phyloP scores from a whole-genome alignment of 768 basidiomycete species.

The Dioszegia crocea region DNA sequence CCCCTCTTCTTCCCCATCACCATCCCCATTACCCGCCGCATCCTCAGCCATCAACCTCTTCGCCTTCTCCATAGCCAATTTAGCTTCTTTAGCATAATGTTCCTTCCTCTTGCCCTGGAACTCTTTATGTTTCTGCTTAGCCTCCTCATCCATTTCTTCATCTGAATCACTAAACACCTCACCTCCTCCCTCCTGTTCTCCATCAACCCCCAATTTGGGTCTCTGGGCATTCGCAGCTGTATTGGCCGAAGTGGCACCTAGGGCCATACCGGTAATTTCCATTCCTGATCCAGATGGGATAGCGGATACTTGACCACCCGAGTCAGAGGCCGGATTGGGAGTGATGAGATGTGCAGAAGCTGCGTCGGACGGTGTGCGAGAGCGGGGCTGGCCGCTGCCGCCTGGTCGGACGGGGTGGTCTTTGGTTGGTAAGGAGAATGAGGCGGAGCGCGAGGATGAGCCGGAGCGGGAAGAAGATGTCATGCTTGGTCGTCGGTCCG shows the following conservation, averaged over 20 bases:
- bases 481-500: constrained; percentile 19
- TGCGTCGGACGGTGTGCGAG: neutral
- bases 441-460: constrained; percentile 42
- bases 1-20: constrained; percentile 7
- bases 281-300: constrained; percentile 2
- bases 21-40: constrained; percentile 26
- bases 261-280: constrained; percentile 46
- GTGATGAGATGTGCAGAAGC: neutral
- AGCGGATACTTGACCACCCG: constrained; percentile 56
- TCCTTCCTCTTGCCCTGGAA: constrained; percentile 43
- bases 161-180: constrained; percentile 56
- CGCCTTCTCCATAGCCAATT: constrained; percentile 41
- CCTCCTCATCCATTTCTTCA: constrained; percentile 79
- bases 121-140: constrained; percentile 31
- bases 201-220: constrained; percentile 54
- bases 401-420: constrained; percentile 48
- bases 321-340: constrained; percentile 47
- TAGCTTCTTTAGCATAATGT: constrained; percentile 50
- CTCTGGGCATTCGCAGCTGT: constrained; percentile 40
- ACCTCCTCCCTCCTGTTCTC: constrained; percentile 49
- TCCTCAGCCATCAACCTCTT: constrained; percentile 35
- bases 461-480: constrained; percentile 13
- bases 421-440: constrained; percentile 40
- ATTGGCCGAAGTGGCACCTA: constrained; percentile 37
- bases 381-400: constrained; percentile 1